These are phyloP conservation scores for Amoebophrya sp. DNA, from an alignment of 169 alveolate genomes.

Conservation along the genomic window DNA sequence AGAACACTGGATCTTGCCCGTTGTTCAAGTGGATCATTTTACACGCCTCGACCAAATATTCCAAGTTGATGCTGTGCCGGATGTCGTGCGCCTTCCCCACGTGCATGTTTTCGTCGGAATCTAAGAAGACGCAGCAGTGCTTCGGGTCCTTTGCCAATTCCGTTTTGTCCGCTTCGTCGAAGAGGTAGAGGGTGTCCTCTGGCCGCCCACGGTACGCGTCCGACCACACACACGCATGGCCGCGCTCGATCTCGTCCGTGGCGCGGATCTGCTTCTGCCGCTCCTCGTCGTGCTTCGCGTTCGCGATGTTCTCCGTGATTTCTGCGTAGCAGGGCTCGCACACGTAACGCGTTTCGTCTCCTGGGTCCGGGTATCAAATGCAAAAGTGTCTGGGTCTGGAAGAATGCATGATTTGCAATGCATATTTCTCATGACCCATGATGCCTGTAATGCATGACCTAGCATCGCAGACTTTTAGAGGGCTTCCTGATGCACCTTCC, in stretches of 20 bases:
- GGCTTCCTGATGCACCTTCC: no score
- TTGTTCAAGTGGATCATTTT: neutral
- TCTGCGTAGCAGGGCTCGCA: slow-evolving; percentile 20
- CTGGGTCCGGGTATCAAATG: neutral
- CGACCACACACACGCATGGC: neutral
- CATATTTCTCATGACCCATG: no score
- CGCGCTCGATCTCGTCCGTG: slow-evolving; percentile 24
- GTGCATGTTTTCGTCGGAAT: neutral
- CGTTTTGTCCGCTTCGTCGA: neutral
- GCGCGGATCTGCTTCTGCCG: neutral
- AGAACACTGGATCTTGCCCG: neutral
- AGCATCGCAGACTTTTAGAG: no score
- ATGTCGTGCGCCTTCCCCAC: neutral
- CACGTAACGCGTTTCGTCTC: neutral
- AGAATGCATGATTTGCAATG: no score
- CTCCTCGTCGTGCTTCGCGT: neutral
- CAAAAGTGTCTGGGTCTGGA: no score
- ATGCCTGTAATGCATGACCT: no score
- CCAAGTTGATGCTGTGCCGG: neutral
- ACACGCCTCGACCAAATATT: neutral
- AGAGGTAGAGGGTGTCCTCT: neutral
- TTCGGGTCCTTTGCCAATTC: neutral
- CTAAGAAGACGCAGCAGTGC: neutral
- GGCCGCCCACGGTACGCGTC: slow-evolving; percentile 6
- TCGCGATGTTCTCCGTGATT: slow-evolving; percentile 19